Percentiles rank a stretch among this genome's conserved stretches.
phyloP scores from a whole-genome alignment of 352 stramenopile genomes.

The Phytophthora colocasiae region DNA sequence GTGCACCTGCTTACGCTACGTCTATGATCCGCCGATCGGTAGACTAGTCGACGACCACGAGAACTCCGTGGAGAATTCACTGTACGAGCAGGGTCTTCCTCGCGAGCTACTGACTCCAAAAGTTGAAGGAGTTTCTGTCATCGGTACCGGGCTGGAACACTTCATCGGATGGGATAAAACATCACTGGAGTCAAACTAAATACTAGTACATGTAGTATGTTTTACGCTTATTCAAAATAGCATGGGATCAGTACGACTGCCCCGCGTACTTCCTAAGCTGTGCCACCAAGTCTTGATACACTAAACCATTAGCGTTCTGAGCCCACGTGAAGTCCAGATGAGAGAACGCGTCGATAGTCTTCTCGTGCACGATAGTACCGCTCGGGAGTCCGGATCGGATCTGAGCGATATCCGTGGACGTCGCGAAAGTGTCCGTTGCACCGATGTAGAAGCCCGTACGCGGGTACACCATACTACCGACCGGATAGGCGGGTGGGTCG shows the following conservation, averaged over 20 bases:
- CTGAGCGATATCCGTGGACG: constrained; percentile 38
- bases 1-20: no score
- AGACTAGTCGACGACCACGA: no score
- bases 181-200: no score
- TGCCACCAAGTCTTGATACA: constrained; percentile 47
- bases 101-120: no score
- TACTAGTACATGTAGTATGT: no score
- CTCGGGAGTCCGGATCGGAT: constrained; percentile 38
- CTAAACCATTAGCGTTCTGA: constrained; percentile 36
- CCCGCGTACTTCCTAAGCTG: constrained; percentile 50
- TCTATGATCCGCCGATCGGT: no score
- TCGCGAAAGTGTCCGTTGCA: constrained; percentile 50
- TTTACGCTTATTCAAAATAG: no score
- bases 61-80: no score
- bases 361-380: constrained; percentile 48
- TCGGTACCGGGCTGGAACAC: no score
- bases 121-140: no score
- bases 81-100: no score
- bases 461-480: constrained; percentile 37
- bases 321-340: constrained; percentile 66
- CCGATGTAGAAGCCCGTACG: constrained; percentile 50
- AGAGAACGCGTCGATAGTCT: constrained; percentile 43
- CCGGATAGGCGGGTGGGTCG: constrained; percentile 38
- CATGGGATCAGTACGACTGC: constrained; percentile 28
- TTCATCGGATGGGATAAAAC: no score